Conservation (phyloP, 2,329 filamentous ascomycete genomes). For the Ophiostoma novo-ulmi region DNA sequence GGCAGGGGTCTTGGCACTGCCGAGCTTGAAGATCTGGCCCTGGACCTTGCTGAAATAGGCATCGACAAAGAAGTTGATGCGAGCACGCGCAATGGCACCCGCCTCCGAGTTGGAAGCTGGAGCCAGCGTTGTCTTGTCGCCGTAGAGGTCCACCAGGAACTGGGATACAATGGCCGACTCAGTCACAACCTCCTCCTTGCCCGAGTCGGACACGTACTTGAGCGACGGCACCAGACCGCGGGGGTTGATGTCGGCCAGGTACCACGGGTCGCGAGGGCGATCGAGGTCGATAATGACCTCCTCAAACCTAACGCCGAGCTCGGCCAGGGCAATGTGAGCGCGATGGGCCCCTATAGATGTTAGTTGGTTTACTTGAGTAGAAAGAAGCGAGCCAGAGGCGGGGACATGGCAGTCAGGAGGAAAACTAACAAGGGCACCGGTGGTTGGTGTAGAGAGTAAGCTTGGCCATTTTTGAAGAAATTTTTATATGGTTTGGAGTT, state of each 20-base stretch:
- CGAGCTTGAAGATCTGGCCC: slow-evolving; percentile 43
- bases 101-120: slow-evolving; percentile 49
- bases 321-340: slow-evolving; percentile 64
- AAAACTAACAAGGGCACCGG: slow-evolving; percentile 26
- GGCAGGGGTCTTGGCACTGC: slow-evolving; percentile 41
- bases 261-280: slow-evolving; percentile 64
- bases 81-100: slow-evolving; percentile 59
- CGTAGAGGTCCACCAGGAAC: slow-evolving; percentile 65
- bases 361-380: background rate
- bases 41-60: slow-evolving; percentile 38
- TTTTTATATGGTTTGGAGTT: too few relatives aligned
- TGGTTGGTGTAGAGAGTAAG: slow-evolving; percentile 30
- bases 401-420: too few relatives aligned
- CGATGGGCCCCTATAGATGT: slow-evolving; percentile 57
- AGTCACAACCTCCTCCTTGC: slow-evolving; percentile 58
- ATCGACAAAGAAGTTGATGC: slow-evolving; percentile 60
- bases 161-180: slow-evolving; percentile 70
- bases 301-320: slow-evolving; percentile 61
- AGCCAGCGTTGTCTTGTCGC: slow-evolving; percentile 48
- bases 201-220: slow-evolving; percentile 43
- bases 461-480: slow-evolving; percentile 24
- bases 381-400: too few relatives aligned
- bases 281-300: slow-evolving; percentile 68
- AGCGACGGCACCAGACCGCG: slow-evolving; percentile 71
- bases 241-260: slow-evolving; percentile 66